Base-by-base conservation (phyloP, 2,329 filamentous ascomycete species). In the Neonectria sp. region DNA sequence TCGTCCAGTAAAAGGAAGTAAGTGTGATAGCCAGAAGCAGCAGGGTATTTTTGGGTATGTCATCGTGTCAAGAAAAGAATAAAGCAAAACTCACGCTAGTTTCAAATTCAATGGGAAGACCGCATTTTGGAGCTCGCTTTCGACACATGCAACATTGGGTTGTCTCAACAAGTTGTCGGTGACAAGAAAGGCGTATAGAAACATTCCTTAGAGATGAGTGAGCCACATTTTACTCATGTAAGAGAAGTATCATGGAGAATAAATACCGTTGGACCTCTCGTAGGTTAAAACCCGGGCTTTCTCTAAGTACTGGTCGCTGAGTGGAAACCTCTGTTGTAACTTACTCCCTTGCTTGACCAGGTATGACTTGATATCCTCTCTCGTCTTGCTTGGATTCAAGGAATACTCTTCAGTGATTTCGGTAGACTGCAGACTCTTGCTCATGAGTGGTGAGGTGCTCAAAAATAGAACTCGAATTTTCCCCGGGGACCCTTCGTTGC, bases 111-210 rank as follows among this genome's bases (percentile, higher is more conserved):
- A 2, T 1, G 62, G 62, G 15, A 64, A 43, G 5, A 12, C 7
- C 5, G 37, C 13, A 1, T 63, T 11, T 12, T 27, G 24, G 2
- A 80, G 49, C 6, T 68, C 62, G 2, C 25, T 46, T 4, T 68
- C 63, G 11, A 67, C 6, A 21, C 5, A 27, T 4, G 21, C 1
- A 12, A 17, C 17, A 0, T 65, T 78, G 2, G 65, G 60, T 59
- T 77, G 75, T 2, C 57, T 53, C 5, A 69, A n/a, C 17, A 80
- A 60, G 27, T 78, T 75, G 1, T 79, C 71, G n/a, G 77, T 71
- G 2, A 75, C 75, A 1, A 82, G 73, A 15, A 67, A 65, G 1
- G 75, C 79, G 43, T 76, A 81, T 3, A 81, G 68, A 55, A 81
- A 80, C 63, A 79, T 76, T 1, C 78, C 73, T 80, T 60, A 1